A percentile compares a stretch with the other conserved stretches of the same genome.
Evolutionary conservation across 1,139 yeast genomes (phyloP).

Genomic region (Oligophagozyma castellii): DNA sequence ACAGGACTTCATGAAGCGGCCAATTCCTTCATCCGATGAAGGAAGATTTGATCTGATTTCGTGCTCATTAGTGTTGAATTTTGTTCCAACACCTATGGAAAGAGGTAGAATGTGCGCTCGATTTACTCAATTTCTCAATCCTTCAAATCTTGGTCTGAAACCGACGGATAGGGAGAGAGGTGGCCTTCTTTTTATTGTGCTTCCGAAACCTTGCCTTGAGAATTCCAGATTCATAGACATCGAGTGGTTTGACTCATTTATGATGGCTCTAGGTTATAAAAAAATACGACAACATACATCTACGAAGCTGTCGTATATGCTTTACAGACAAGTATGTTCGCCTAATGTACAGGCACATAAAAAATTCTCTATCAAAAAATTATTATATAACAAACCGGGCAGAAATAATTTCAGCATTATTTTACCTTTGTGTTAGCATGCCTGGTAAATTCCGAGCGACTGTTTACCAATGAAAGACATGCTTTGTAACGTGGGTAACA

Average conservation of each 20-base stretch:
- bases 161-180: no score
- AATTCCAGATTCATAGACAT: constrained; percentile 70
- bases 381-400: background rate
- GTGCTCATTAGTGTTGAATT: constrained; percentile 76
- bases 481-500: no score
- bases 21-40: constrained; percentile 33
- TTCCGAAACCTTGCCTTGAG: constrained; percentile 74
- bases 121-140: constrained; percentile 40
- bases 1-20: constrained; percentile 77
- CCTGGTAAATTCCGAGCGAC: no score
- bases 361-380: background rate
- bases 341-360: background rate
- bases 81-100: constrained; percentile 57
- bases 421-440: no score
- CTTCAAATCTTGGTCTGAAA: no score
- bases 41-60: constrained; percentile 56
- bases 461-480: no score
- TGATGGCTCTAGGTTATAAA: constrained; percentile 46
- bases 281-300: constrained; percentile 41
- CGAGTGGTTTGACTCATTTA: constrained; percentile 29
- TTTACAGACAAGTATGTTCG: constrained; percentile 32
- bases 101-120: constrained; percentile 69
- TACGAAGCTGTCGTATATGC: constrained; percentile 66
- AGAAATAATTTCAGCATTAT: background rate
- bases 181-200: constrained; percentile 50